phyloP scores from a whole-genome alignment of 2,329 filamentous ascomycete species.

The Botrytis squamosa region DNA sequence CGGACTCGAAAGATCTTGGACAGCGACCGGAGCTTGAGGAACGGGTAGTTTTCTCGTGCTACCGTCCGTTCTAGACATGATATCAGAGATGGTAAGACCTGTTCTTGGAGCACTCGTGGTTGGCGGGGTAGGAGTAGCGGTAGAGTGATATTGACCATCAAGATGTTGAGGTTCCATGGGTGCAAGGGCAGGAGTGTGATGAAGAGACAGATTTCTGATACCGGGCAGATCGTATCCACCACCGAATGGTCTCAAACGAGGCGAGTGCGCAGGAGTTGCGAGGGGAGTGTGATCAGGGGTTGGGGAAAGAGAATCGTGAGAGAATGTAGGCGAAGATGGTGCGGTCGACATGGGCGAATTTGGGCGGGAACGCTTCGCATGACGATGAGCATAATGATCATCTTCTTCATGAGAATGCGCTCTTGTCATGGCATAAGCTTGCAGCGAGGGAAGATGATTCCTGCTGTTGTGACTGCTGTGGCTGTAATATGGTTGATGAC shows the following conservation, averaged over 20 bases:
- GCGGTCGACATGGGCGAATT: slow-evolving; percentile 95
- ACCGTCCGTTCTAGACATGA: slow-evolving; percentile 85
- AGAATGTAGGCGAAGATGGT: slow-evolving; percentile 93
- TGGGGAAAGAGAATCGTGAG: slow-evolving; percentile 90
- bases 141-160: slow-evolving; percentile 45
- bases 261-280: slow-evolving; percentile 91
- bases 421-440: slow-evolving; percentile 91
- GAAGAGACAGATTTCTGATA: slow-evolving; percentile 70
- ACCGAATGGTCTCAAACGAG: slow-evolving; percentile 73
- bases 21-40: slow-evolving; percentile 81
- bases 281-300: slow-evolving; percentile 99
- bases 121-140: slow-evolving; percentile 51
- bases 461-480: slow-evolving; percentile 48
- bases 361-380: slow-evolving; percentile 84
- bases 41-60: slow-evolving; percentile 88
- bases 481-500: slow-evolving; percentile 56
- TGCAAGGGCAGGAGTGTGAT: slow-evolving; percentile 63
- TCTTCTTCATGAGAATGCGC: slow-evolving; percentile 81
- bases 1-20: slow-evolving; percentile 77
- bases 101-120: slow-evolving; percentile 48
- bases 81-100: slow-evolving; percentile 84
- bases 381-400: slow-evolving; percentile 70
- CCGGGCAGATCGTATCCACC: slow-evolving; percentile 80
- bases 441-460: slow-evolving; percentile 52
- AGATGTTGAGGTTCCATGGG: slow-evolving; percentile 59